These are phyloP conservation scores for Thelonectria rubi DNA, from an alignment of 2,329 filamentous ascomycete species.

Conservation along the genomic window DNA sequence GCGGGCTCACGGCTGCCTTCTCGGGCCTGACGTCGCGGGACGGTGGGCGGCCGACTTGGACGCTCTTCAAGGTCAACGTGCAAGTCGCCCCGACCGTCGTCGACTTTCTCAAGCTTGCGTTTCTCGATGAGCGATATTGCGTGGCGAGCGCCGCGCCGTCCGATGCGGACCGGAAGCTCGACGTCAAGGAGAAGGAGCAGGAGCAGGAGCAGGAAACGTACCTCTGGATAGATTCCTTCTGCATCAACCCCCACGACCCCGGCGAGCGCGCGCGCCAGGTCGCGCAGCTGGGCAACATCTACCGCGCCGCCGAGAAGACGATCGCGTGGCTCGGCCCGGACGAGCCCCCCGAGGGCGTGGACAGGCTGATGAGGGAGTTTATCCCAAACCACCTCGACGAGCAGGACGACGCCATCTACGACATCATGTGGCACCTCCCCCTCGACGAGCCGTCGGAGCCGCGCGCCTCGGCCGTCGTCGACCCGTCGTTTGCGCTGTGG, in stretches of 20 bases:
- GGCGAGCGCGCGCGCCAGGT: background rate
- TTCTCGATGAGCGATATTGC: background rate
- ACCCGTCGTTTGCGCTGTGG: background rate
- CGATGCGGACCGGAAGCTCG: background rate
- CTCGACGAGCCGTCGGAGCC: background rate
- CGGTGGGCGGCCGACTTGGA: background rate
- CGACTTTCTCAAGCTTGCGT: conserved; percentile 9
- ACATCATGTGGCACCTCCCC: background rate
- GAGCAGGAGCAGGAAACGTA: background rate
- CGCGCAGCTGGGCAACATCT: background rate
- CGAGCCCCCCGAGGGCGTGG: background rate
- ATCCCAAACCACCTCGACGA: background rate
- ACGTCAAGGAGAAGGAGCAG: background rate
- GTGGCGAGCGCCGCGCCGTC: background rate
- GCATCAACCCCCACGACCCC: background rate
- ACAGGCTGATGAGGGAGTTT: background rate
- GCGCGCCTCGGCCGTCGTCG: background rate
- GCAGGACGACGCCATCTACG: background rate
- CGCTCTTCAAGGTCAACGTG: background rate
- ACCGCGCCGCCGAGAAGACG: background rate
- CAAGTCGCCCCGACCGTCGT: background rate
- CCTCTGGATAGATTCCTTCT: conserved; percentile 4
- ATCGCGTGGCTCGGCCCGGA: background rate
- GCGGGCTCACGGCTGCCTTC: background rate
- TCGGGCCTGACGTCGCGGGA: background rate